Percentiles rank a stretch among this genome's conserved stretches.
phyloP scores from a whole-genome alignment of 371 early-diverging fungal species.

The Mortierella sp. region DNA sequence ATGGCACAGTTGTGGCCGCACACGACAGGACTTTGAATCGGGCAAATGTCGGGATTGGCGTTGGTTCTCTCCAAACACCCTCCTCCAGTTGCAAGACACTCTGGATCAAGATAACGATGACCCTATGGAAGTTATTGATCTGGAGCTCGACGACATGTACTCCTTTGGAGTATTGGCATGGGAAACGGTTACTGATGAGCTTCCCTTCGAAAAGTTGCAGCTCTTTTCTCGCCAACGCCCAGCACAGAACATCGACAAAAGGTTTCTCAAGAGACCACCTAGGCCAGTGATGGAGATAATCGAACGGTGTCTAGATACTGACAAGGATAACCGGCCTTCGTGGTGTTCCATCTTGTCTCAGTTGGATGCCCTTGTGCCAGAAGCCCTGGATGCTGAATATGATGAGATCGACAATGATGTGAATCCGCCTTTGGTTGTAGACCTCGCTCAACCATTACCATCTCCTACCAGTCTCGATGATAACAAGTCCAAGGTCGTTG shows the following conservation, averaged over 20 bases:
- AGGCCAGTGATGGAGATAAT: slow-evolving; percentile 9
- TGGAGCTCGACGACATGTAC: slow-evolving; percentile 36
- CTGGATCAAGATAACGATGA: not conserved
- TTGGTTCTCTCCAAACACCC: slow-evolving; percentile 16
- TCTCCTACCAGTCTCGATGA: not conserved
- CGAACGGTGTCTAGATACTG: slow-evolving; percentile 8
- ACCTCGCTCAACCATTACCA: not conserved
- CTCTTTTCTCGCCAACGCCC: not conserved
- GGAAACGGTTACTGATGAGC: slow-evolving; percentile 34
- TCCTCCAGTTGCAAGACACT: slow-evolving; percentile 2
- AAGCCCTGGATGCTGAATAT: not conserved
- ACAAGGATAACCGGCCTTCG: slow-evolving; percentile 18
- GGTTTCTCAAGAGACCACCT: slow-evolving; percentile 9
- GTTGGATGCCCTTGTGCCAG: slow-evolving; percentile 6
- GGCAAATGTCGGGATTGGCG: slow-evolving; percentile 14
- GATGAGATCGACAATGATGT: not conserved
- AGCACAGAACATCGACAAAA: not conserved
- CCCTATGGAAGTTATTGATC: not conserved
- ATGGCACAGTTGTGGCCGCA: slow-evolving; percentile 13
- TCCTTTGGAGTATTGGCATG: slow-evolving; percentile 33
- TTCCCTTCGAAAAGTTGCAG: slow-evolving; percentile 10
- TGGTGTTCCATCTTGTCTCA: slow-evolving; percentile 17
- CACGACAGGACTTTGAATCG: slow-evolving; percentile 8
- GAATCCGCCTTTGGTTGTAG: not conserved
- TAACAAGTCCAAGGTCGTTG: slow-evolving; percentile 29